Conservation (phyloP, 148 eudicot species). For the Rhododendron kiyosumense region DNA sequence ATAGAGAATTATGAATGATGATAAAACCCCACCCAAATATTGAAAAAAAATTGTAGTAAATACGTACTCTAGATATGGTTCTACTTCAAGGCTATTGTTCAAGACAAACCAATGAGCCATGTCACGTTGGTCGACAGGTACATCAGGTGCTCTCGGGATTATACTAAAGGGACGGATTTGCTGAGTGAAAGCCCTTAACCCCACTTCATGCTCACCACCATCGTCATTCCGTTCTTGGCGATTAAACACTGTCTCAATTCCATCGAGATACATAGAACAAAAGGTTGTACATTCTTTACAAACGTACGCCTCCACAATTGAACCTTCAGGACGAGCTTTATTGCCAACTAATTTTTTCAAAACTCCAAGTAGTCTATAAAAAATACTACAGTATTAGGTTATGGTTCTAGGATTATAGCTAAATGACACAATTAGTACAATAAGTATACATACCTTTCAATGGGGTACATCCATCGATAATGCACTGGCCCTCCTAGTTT, state of each 20-base stretch:
- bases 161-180: background rate
- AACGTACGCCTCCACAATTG: too few species aligned
- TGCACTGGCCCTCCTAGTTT: slow-evolving; percentile 5
- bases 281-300: too few species aligned
- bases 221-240: background rate
- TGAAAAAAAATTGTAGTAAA: background rate
- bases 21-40: background rate
- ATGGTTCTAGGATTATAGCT: background rate
- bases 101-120: background rate
- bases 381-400: background rate
- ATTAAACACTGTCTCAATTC: background rate
- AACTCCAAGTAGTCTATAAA: too few species aligned
- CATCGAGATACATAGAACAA: too few species aligned
- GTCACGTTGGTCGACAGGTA: background rate
- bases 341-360: background rate
- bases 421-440: background rate
- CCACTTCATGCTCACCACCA: background rate
- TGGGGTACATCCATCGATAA: slow-evolving; percentile 5
- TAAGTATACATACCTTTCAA: background rate
- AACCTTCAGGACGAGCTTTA: background rate
- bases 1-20: background rate
- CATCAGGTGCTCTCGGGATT: background rate
- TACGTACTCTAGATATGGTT: background rate
- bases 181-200: background rate
- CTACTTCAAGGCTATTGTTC: background rate